Evolutionary conservation across 768 basidiomycete genomes (phyloP).

Genomic region (Obba rivulosa): DNA sequence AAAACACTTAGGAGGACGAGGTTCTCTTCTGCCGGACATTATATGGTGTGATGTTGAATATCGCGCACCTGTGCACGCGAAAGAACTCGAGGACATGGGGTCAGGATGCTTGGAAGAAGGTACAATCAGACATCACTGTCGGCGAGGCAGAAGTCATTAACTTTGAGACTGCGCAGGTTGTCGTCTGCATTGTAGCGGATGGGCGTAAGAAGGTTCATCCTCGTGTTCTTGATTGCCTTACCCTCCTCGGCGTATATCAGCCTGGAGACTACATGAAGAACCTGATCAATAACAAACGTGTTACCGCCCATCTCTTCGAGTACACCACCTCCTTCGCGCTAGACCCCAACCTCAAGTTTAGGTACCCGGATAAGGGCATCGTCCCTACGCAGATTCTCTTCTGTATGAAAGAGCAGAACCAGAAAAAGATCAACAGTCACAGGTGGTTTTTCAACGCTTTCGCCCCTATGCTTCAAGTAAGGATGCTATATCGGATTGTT

Average conservation of each 20-base stretch:
- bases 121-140: constrained; percentile 14
- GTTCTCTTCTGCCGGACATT: constrained; percentile 88
- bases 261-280: constrained; percentile 57
- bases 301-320: constrained; percentile 77
- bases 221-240: constrained; percentile 82
- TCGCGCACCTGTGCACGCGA: constrained; percentile 74
- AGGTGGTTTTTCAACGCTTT: constrained; percentile 98
- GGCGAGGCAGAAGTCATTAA: neutral
- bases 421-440: constrained; percentile 96
- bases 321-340: constrained; percentile 79
- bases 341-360: constrained; percentile 76
- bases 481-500: constrained; percentile 12
- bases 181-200: constrained; percentile 89
- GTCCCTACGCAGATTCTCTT: constrained; percentile 94
- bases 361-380: constrained; percentile 88
- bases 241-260: constrained; percentile 91
- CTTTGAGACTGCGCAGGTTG: constrained; percentile 48
- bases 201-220: constrained; percentile 81
- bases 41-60: constrained; percentile 91
- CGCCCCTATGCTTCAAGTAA: constrained; percentile 72
- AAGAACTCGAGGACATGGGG: constrained; percentile 96
- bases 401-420: constrained; percentile 89
- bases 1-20: constrained; percentile 66
- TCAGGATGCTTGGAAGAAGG: constrained; percentile 94
- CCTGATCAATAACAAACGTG: constrained; percentile 65